phyloP scores from a whole-genome alignment of 768 basidiomycete species.

The Mycena galericulata region DNA sequence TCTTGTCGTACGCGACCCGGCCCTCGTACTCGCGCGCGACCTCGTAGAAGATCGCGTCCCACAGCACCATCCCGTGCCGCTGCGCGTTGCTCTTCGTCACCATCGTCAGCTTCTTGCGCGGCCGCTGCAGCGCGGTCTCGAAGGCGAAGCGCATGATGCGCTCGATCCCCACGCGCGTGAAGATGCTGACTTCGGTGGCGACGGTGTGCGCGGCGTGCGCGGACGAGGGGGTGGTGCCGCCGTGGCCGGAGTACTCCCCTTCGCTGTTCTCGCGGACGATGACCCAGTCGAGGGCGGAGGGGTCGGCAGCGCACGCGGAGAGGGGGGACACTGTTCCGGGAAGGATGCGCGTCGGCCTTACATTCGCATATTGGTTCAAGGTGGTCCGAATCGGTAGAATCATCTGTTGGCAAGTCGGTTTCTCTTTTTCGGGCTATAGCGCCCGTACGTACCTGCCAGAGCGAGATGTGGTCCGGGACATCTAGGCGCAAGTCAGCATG shows the following conservation, averaged over 20 bases:
- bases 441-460: constrained; percentile 58
- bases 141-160: constrained; percentile 66
- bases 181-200: constrained; percentile 52
- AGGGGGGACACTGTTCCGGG: constrained; percentile 61
- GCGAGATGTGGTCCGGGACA: constrained; percentile 68
- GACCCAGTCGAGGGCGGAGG: constrained; percentile 60
- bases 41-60: constrained; percentile 60
- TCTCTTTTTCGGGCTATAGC: too few species aligned
- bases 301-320: constrained; percentile 52
- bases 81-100: constrained; percentile 67
- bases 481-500: constrained; percentile 22
- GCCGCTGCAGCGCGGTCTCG: constrained; percentile 60
- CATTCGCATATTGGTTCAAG: constrained; percentile 63
- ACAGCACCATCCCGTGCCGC: constrained; percentile 61
- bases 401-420: too few species aligned
- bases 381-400: constrained; percentile 63
- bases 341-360: constrained; percentile 62
- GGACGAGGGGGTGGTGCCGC: constrained; percentile 56
- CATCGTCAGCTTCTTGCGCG: constrained; percentile 62
- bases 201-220: constrained; percentile 59
- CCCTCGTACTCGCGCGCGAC: constrained; percentile 65
- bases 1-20: constrained; percentile 57
- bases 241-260: constrained; percentile 66
- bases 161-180: constrained; percentile 62
- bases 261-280: constrained; percentile 70